phyloP scores from a whole-genome alignment of 306 rosid genomes.

The Cyclanthera cordifolia region DNA sequence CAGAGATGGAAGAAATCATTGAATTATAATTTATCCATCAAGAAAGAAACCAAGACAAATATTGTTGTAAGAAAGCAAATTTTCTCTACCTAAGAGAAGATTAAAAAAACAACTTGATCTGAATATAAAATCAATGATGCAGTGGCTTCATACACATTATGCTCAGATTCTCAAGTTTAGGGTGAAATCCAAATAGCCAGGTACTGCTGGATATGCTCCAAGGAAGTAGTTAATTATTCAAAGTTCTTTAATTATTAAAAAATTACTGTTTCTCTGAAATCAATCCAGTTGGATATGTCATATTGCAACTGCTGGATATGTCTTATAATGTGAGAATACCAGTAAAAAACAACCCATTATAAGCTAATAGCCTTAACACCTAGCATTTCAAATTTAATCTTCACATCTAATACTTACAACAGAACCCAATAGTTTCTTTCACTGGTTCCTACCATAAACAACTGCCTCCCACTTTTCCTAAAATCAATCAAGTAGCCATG shows the following conservation, averaged over 20 bases:
- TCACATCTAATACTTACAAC: not conserved
- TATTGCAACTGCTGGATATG: not conserved
- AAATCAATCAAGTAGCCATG: conserved; percentile 3
- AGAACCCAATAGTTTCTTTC: not conserved
- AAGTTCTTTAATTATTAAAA: not conserved
- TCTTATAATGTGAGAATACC: not conserved
- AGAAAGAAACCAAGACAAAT: not conserved
- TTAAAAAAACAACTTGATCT: not conserved
- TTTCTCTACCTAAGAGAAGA: not conserved
- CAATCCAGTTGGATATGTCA: not conserved
- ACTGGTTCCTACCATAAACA: not conserved
- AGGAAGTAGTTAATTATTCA: not conserved
- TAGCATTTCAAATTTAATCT: not conserved
- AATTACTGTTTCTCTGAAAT: not conserved
- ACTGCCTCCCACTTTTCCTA: not conserved
- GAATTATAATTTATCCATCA: not conserved
- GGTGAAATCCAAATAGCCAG: not conserved
- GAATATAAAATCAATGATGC: not conserved
- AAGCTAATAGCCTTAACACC: not conserved
- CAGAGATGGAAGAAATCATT: not conserved
- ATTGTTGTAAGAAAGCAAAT: not conserved
- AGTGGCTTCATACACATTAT: not conserved
- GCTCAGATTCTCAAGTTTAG: not conserved
- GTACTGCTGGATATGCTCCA: not conserved
- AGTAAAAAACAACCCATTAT: not conserved